Base-by-base conservation (phyloP, 139 green algal genomes). In the Tetradesmus lagerheimii region DNA sequence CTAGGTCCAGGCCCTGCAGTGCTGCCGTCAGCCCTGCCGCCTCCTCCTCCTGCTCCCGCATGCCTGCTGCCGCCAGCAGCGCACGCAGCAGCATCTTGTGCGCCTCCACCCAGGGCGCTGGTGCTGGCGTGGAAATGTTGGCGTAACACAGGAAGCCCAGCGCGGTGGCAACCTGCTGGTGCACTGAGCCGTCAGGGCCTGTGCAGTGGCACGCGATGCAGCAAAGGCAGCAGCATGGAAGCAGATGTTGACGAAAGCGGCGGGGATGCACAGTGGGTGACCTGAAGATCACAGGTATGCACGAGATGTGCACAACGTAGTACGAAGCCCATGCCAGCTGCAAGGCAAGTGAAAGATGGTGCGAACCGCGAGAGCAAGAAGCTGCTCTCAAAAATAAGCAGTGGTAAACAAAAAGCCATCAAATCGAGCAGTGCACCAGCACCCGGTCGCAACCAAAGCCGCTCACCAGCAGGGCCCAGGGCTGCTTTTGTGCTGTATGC, bases 71-170 rank as follows among this genome's bases (percentile, higher is more conserved):
- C 20, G 62, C 31, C 16, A 31, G 6, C 45, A 96, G 86, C 29
- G 85, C 90, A 0, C 31, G 37, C 43, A 85, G 41, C 47, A 96
- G 80, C 71, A 94, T 57, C 23, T 34, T 38, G 80, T 96, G 89
- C 37, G 90, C 50, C 27, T 85, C 64, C 31, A 83, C 39, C 94
- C 94, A 96, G 0, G 89, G 64, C 23, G 84, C n/a, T 4, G 90
- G 92, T 20, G 91, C 91, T 1, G 88, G 90, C 18, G 79, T 57
- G 0, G 87, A 29, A 20, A 94, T 62, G 41, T 93, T 94, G 64
- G 93, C 94, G 43, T 89, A 95, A 66, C 94, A 96, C 62, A 96
- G 91, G 71, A 91, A 88, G 50, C 79, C 71, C 67, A 96, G 75
- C 3, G 75, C 45, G 23, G 74, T n/a, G 31, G 23, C 57, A 6